Base-by-base conservation (phyloP, 139 green algal genomes). In the Yamagishiella unicocca region DNA sequence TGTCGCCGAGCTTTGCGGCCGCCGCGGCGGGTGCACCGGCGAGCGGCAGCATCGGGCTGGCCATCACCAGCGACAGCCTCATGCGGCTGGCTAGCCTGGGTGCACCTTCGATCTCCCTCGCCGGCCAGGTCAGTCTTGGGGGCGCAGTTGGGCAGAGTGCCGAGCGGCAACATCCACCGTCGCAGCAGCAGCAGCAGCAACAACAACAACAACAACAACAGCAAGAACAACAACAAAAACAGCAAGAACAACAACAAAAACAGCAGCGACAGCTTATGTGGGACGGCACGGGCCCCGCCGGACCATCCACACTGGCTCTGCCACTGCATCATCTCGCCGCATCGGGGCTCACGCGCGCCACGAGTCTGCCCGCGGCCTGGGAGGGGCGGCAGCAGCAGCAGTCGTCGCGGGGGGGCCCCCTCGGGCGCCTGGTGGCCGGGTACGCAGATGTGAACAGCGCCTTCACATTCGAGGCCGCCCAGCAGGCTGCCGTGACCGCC, bases 31-130 rank as follows among this genome's bases (percentile, higher is more conserved):
- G 43, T 5, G 27, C 62, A 37, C 14, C 62, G 19, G 62, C 40
- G 35, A 83, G 78, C 62, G 37, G 58, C n/a, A 55, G 54, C 37
- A 50, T 0, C 24, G 75, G 75, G 12, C 75, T 82, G 50, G 75
- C 50, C 22, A 14, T 42, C 27, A 62, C 22, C 38, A 84, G 77
- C 46, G n/a, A 24, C 35, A 84, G 54, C 40, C 6, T 67, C 35
- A 40, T 80, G 43, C 42, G 72, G 43, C n/a, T 82, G 75, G 46
- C 75, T 2, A 81, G 73, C n/a, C 46, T 81, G 24, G 73, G 73
- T 0, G 37, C 43, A 14, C 29, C 73, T 29, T 81, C 73, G 27
- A 62, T 81, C n/a, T 82, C 31, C 4, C 25, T 62, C 6, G 42
- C 72, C 24, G 72, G 37, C 1, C 40, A 25, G 22, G 14, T 40